A percentile compares a stretch with the other conserved stretches of the same genome.
phyloP scores from a whole-genome alignment of 1,284 basidiomycete genomes.

The Leccinum angustisporum region DNA sequence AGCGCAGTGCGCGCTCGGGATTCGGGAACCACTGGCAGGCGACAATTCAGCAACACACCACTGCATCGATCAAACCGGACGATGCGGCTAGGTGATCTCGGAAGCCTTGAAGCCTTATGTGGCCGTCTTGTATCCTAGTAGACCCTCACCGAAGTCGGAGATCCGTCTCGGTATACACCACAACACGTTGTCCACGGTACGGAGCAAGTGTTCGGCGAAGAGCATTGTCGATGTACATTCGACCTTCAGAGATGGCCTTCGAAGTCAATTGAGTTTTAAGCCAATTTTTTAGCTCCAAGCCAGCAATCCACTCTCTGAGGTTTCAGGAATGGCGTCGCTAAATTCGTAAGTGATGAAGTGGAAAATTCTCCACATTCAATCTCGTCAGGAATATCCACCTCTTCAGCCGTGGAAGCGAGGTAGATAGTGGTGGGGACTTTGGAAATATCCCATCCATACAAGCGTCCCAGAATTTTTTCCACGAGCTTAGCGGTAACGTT shows the following conservation, averaged over 20 bases:
- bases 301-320: constrained; percentile 82
- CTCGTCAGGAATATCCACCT: constrained; percentile 41
- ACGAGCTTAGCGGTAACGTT: constrained; percentile 83
- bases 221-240: constrained; percentile 86
- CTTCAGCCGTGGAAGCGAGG: constrained; percentile 55
- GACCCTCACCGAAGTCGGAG: constrained; percentile 58
- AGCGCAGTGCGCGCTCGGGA: too few species aligned
- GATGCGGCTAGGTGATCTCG: constrained; percentile 65
- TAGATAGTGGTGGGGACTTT: constrained; percentile 81
- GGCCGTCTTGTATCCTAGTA: constrained; percentile 71
- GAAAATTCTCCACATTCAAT: constrained; percentile 50
- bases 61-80: constrained; percentile 59
- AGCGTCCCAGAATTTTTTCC: constrained; percentile 64
- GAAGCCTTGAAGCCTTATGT: constrained; percentile 86
- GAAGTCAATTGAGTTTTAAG: constrained; percentile 84
- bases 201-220: constrained; percentile 86
- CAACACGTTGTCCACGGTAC: constrained; percentile 75
- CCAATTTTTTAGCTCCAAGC: constrained; percentile 75
- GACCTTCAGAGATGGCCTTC: constrained; percentile 82
- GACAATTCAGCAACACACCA: too few species aligned
- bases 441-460: too few species aligned
- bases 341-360: constrained; percentile 59
- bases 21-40: too few species aligned
- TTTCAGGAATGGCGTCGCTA: constrained; percentile 54
- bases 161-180: constrained; percentile 51